Base-by-base conservation (phyloP, 176 grass and related monocot species). In the Aechmea fasciata region DNA sequence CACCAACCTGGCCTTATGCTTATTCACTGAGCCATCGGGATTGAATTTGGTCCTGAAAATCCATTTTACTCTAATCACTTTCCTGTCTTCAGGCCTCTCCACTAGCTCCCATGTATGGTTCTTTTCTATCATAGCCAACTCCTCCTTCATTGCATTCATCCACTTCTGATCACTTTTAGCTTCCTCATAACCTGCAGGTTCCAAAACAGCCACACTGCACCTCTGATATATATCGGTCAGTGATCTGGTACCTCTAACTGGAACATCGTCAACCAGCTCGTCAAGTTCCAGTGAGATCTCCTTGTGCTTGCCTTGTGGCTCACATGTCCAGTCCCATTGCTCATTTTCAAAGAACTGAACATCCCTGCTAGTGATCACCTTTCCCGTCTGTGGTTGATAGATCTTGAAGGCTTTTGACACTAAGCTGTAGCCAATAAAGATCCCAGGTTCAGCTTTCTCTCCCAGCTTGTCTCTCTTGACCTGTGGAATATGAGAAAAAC, bases 121-220 rank as follows among this genome's bases (percentile, higher is more conserved):
- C 49, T 70, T 52, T 18, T 51, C 20, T 18, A 69, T 69, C 67
- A 69, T 69, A 11, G 2, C n/a, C 68, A 57, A 24, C 24, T 71
- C 69, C 11, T 71, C 69, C 8, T 18, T 14, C 25, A 47, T 71
- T 15, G 29, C 29, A 33, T 33, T 33, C 5, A 33, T 33, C 29
- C 29, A 33, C 29, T 4, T 33, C 29, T 33, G 51, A 55, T 71
- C 51, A 11, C 41, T 9, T 41, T 41, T 57, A 15, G 51, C 69
- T 33, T 71, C 69, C 12, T 71, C 51, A 11, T 10, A 5, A 0
- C 23, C 11, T 55, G 24, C 13, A 17, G 24, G 25, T 17, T 71
- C 69, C 8, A 18, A 51, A 10, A 71, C 1, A 15, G 12, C 23
- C 17, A 71, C 10, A 41, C 17, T 71, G 13, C 22, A 71, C 11